A percentile compares a stretch with the other conserved stretches of the same genome.
Evolutionary conservation across 257 asterid genomes (phyloP).

Genomic region (Solanum virginianum): DNA sequence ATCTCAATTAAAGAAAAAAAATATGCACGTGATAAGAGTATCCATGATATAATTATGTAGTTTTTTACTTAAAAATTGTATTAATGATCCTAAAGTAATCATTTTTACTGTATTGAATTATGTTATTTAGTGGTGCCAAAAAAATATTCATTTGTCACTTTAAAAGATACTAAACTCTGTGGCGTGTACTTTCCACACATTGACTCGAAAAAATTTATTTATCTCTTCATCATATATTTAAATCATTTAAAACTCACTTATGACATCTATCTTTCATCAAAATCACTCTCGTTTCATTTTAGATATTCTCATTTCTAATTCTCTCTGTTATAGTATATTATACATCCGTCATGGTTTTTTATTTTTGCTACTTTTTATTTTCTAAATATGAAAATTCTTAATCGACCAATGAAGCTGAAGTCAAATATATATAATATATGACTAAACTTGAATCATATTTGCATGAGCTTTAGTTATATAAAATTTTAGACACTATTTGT

Average conservation of each 20-base stretch:
- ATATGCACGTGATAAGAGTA: neutral
- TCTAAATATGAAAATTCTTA: neutral
- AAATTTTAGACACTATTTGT: no score
- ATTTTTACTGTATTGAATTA: neutral
- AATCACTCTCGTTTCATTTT: neutral
- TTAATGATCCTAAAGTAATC: neutral
- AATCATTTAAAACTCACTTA: neutral
- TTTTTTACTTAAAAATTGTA: neutral
- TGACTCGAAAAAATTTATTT: no score
- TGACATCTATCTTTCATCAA: accelerated
- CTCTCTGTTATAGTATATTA: neutral
- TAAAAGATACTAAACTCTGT: neutral
- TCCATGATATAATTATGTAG: neutral
- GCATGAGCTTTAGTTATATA: no score
- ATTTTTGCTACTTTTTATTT: accelerated
- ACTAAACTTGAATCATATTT: neutral
- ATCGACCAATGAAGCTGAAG: neutral
- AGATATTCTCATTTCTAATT: neutral
- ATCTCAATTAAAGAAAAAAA: neutral
- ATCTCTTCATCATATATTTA: neutral
- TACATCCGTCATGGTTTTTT: accelerated
- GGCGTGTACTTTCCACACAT: no score
- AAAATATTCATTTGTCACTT: neutral
- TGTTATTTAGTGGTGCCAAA: neutral
- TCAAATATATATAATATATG: neutral